Evolutionary conservation across 2,329 filamentous ascomycete species (phyloP).

Genomic region (Ceratocystis huliohia): DNA sequence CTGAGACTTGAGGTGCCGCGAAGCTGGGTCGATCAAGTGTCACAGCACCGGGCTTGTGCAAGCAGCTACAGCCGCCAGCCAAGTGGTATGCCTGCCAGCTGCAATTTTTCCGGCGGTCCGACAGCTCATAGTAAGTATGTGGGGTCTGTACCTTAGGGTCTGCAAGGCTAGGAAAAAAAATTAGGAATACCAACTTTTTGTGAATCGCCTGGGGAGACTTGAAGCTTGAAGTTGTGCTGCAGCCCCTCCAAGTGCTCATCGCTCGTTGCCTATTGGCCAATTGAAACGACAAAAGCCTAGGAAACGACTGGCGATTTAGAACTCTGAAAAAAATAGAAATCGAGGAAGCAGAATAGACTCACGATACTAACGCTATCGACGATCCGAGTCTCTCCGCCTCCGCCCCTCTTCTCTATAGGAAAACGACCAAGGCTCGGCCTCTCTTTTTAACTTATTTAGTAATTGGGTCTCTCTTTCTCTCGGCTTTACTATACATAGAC

Average conservation of each 20-base stretch:
- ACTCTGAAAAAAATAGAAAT: neutral
- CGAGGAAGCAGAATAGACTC: neutral
- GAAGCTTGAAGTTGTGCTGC: constrained; percentile 5
- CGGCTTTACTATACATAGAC: neutral
- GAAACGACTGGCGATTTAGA: neutral
- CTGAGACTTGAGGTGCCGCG: neutral
- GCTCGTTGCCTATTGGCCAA: neutral
- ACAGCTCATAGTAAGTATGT: no score
- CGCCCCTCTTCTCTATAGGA: neutral
- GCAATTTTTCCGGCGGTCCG: neutral
- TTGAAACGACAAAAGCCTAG: neutral
- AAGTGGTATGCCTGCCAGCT: neutral
- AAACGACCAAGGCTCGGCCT: neutral
- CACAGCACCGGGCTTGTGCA: neutral
- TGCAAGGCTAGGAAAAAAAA: neutral
- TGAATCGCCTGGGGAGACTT: constrained; percentile 5
- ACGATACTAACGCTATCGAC: constrained; percentile 1
- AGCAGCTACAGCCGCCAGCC: neutral
- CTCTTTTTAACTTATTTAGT: neutral
- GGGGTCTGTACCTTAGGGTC: neutral
- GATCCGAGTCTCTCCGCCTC: neutral
- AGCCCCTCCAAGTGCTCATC: neutral
- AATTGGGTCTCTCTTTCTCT: neutral
- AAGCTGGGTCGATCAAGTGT: neutral
- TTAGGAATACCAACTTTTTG: neutral